Conservation (phyloP, 257 asterid species). For the Nicotiana noctiflora region DNA sequence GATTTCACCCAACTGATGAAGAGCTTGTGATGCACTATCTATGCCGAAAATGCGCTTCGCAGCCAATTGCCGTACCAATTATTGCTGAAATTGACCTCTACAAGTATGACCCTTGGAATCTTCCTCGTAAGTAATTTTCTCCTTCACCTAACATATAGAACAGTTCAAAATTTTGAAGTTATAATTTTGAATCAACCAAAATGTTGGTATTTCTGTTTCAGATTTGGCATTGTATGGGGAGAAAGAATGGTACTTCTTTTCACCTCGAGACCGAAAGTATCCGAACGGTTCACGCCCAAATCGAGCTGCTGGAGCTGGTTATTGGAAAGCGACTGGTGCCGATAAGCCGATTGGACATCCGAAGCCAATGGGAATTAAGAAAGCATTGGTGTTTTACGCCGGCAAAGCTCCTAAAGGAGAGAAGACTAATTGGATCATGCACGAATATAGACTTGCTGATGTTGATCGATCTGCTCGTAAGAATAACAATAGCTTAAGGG, state of each 20-base stretch:
- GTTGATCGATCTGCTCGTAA: slow-evolving; percentile 81
- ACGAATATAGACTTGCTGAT: slow-evolving; percentile 77
- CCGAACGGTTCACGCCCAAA: slow-evolving; percentile 93
- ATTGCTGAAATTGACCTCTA: slow-evolving; percentile 78
- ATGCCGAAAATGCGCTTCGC: slow-evolving; percentile 59
- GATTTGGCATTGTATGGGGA: slow-evolving; percentile 77
- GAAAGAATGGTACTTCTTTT: slow-evolving; percentile 90
- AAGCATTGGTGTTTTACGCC: slow-evolving; percentile 77
- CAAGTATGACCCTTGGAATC: slow-evolving; percentile 76
- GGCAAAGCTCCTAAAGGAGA: slow-evolving; percentile 88
- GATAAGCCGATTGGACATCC: slow-evolving; percentile 82
- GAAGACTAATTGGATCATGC: slow-evolving; percentile 92
- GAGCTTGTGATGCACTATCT: slow-evolving; percentile 81
- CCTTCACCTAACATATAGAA: no score
- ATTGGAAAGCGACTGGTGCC: slow-evolving; percentile 93
- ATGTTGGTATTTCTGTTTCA: slow-evolving; percentile 14
- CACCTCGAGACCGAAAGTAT: slow-evolving; percentile 82
- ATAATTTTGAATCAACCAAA: background rate
- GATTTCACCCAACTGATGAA: slow-evolving; percentile 90
- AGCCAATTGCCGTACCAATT: slow-evolving; percentile 59
- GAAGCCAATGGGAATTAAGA: slow-evolving; percentile 65
- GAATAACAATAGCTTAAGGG: slow-evolving; percentile 58
- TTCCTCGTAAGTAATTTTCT: slow-evolving; percentile 49
- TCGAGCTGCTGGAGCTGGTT: slow-evolving; percentile 81
- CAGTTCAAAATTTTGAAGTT: background rate